Evolutionary conservation across 177 flowering plant genomes (phyloP), one percentile per base, ranked within the genome.

Genomic region (Tripterygium wilfordii): DNA sequence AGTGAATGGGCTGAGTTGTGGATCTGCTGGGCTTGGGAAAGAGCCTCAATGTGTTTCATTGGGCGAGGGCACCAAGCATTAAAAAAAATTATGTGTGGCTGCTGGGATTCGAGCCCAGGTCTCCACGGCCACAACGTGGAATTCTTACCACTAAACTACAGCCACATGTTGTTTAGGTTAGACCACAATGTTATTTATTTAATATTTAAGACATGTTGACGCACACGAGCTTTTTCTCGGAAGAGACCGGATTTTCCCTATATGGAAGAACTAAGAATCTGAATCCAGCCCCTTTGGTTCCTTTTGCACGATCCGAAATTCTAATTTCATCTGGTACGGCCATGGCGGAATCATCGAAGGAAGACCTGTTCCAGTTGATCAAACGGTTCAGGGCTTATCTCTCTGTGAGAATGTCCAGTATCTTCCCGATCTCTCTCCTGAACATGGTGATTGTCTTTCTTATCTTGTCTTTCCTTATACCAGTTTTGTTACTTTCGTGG

Each of bases 61-160:
- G 98, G 5, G 85, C 79, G 25, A 66, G 95, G 44, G 73, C 96
- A 0, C 98, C 96, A 3, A 72, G 58, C 32, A 92, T 92, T n/a
- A n/a, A n/a, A n/a, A n/a, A n/a, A n/a, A n/a, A n/a, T n/a, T n/a
- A n/a, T n/a, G n/a, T 88, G 95, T 83, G 97, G 96, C 97, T 82
- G 90, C 94, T 82, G 89, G 91, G 91, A 84, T 80, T 87, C 89
- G 85, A 87, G 96, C 96, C 87, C 96, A 90, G 91, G 96, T 90
- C 91, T 90, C 94, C 85, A 82, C 95, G 95, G 96, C 91, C 96
- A 87, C 95, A 90, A 87, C 97, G 96, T 87, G 82, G 87, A 89
- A 89, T 84, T 89, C 96, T 87, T 15, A 87, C 94, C 96, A 84
- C 94, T 87, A 90, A 90, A 90, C 97, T 80, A 85, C 95, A 87